Evolutionary conservation across 83 land plant genomes (phyloP).

Genomic region (Larix sibirica): DNA sequence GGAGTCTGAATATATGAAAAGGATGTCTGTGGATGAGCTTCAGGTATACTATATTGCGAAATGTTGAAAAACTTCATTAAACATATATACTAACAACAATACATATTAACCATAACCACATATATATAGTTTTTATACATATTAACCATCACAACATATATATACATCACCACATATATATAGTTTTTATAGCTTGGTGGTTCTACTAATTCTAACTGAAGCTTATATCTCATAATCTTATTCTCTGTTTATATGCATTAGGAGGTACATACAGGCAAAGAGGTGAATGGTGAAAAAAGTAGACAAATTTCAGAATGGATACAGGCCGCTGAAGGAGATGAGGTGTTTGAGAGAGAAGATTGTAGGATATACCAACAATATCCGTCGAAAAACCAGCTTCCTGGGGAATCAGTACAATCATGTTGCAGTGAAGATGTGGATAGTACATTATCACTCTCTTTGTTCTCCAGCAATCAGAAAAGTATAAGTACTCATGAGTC

Average conservation of each 20-base stretch:
- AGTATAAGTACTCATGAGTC: neutral
- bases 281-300: neutral
- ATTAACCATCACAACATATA: no score
- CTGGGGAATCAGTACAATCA: neutral
- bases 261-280: neutral
- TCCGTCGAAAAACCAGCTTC: neutral
- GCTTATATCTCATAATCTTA: no score
- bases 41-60: no score
- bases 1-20: no score
- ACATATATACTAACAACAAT: no score
- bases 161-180: no score
- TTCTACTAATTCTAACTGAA: no score
- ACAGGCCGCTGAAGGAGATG: neutral
- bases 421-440: neutral
- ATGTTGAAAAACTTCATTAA: no score
- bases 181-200: no score
- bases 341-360: neutral
- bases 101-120: no score
- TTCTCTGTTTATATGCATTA: neutral
- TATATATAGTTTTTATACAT: no score
- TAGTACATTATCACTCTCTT: neutral
- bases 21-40: no score
- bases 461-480: neutral
- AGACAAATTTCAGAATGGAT: neutral
- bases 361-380: neutral